These are phyloP conservation scores for Talaromyces piceae DNA, from an alignment of 2,329 filamentous ascomycete species.

Conservation along the genomic window DNA sequence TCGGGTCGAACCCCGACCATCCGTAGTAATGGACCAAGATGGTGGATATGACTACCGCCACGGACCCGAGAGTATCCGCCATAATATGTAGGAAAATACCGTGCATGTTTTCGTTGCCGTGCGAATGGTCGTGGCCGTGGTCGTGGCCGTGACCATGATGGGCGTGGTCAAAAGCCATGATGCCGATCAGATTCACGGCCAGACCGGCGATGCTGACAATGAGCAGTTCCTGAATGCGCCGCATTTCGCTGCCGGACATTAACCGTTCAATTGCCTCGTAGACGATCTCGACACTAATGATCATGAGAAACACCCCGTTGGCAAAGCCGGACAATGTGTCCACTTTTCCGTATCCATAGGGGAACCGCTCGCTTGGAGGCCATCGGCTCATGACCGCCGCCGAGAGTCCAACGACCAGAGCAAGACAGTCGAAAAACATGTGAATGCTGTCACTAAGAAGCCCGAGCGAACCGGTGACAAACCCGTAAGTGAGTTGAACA, in stretches of 20 bases:
- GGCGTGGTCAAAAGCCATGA: constrained; percentile 71
- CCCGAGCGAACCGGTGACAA: constrained; percentile 84
- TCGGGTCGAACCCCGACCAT: constrained; percentile 90
- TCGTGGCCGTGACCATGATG: constrained; percentile 45
- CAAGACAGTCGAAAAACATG: constrained; percentile 98
- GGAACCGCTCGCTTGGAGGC: constrained; percentile 81
- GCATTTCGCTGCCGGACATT: constrained; percentile 73
- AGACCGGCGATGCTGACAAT: constrained; percentile 82
- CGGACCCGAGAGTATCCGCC: constrained; percentile 88
- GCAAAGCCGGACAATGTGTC: constrained; percentile 94
- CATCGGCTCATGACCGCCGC: constrained; percentile 95
- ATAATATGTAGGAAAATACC: constrained; percentile 95
- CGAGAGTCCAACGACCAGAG: constrained; percentile 79
- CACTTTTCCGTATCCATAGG: constrained; percentile 94
- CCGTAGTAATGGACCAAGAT: constrained; percentile 77
- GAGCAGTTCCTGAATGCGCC: constrained; percentile 77
- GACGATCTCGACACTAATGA: constrained; percentile 92
- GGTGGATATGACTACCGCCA: constrained; percentile 89
- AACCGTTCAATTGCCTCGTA: constrained; percentile 89
- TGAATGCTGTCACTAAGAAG: constrained; percentile 97
- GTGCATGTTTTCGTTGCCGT: constrained; percentile 95
- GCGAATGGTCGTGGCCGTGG: constrained; percentile 36
- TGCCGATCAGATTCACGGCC: constrained; percentile 83
- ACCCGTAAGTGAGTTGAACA: constrained; percentile 89
- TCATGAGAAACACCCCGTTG: constrained; percentile 90